Base-by-base conservation (phyloP, 2,329 filamentous ascomycete species). In the Stemphylium beticola region DNA sequence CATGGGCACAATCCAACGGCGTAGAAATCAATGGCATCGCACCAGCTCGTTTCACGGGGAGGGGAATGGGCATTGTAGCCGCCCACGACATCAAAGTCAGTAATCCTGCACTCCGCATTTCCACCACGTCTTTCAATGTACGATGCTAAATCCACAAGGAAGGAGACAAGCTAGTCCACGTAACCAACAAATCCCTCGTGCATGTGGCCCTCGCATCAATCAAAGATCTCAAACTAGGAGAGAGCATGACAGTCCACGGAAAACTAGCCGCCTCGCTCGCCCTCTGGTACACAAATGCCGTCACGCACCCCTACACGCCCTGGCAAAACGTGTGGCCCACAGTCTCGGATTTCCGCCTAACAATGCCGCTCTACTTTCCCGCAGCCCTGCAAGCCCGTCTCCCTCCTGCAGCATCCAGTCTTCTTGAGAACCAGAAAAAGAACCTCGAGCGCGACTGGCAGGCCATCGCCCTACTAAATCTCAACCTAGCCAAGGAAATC, bases 41-140 rank as follows among this genome's bases (percentile, higher is more conserved):
- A 2, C 87, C 91, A 4, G 82, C 85, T 36, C 79, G 79, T 34
- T 86, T 96, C 14, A 84, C 87, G 5, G 89, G 87, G 1, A 83
- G 89, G 49, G 92, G 92, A 24, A 83, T 95, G 48, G 92, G 93
- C 41, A 86, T 96, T 52, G 82, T 93, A 45, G 88, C 91, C 4
- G 87, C 85, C 11, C 82, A 83, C 24, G 77, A 82, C 12, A 82
- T 95, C 57, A 78, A 88, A 77, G 90, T 90, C 77, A 67, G 70
- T 69, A 17, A 29, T 12, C 29, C 20, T 37, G 14, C 15, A 18
- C 15, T 4, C 8, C 8, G 22, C 6, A 1, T 24, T 20, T 9
- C 37, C 20, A 10, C 15, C n/a, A 18, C 14, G 2, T 29, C 44
- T 17, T 17, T 26, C 15, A 34, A 42, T 12, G 22, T 9, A 4